Percentiles rank a stretch among this genome's conserved stretches.
These are phyloP conservation scores for Hortaea sp. DNA, from an alignment of 2,329 filamentous ascomycete genomes.

Conservation along the genomic window DNA sequence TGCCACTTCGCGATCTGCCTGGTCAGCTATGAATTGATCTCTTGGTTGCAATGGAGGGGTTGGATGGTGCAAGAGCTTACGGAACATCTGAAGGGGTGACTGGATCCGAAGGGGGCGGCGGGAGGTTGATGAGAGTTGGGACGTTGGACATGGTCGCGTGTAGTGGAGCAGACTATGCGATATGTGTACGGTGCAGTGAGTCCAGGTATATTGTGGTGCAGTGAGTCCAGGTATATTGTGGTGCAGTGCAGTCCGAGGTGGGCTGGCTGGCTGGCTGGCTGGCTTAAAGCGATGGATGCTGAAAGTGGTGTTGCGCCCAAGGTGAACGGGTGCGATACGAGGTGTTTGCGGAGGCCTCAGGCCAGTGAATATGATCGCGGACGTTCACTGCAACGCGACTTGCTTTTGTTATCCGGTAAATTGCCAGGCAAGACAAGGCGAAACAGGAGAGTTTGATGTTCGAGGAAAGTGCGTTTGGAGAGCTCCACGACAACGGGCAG, in stretches of 20 bases:
- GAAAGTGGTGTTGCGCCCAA: not conserved
- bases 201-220: not conserved
- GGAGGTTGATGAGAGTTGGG: conserved; percentile 73
- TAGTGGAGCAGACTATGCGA: not conserved
- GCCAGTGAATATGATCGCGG: too few species aligned
- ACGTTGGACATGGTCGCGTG: conserved; percentile 26
- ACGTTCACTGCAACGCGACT: too few species aligned
- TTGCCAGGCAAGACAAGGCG: too few species aligned
- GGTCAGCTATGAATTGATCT: conserved; percentile 1
- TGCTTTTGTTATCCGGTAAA: too few species aligned
- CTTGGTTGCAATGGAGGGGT: not conserved
- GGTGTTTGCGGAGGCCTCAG: not conserved
- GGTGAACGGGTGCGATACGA: not conserved
- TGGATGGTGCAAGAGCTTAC: conserved; percentile 39
- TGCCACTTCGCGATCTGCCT: conserved; percentile 52
- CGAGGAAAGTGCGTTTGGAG: not conserved
- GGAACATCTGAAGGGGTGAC: conserved; percentile 84
- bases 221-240: not conserved
- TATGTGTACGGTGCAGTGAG: not conserved
- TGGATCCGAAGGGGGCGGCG: conserved; percentile 69
- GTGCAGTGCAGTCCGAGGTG: not conserved
- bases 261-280: not conserved
- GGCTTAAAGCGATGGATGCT: not conserved
- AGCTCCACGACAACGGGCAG: not conserved
- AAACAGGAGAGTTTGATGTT: not conserved